phyloP scores from a whole-genome alignment of 2,329 filamentous ascomycete genomes.

The Pleomassaria siparia region DNA sequence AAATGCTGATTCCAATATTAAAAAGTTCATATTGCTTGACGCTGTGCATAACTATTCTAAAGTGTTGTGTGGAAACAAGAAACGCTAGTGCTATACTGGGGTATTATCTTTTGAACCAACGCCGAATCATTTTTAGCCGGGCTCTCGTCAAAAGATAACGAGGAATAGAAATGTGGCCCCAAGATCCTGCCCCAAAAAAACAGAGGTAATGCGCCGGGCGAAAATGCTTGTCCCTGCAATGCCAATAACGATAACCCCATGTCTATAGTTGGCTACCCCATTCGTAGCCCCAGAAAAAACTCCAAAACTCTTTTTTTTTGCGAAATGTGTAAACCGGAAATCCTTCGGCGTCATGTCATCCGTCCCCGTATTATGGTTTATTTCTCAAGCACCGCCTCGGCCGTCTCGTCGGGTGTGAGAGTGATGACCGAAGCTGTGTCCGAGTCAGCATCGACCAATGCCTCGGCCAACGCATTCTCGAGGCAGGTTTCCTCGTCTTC shows the following conservation, averaged over 20 bases:
- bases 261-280: conserved; percentile 13
- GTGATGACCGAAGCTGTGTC: conserved; percentile 38
- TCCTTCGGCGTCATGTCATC: conserved; percentile 15
- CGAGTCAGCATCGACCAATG: conserved; percentile 21
- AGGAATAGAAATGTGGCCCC: conserved; percentile 8
- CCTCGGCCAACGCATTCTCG: conserved; percentile 14
- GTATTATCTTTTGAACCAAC: conserved; percentile 21
- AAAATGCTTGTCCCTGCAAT: conserved; percentile 14
- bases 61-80: neutral
- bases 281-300: conserved; percentile 12
- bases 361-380: conserved; percentile 13
- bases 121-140: conserved; percentile 12
- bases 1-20: conserved; percentile 8
- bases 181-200: conserved; percentile 11
- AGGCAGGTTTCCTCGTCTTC: conserved; percentile 37
- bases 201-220: conserved; percentile 15
- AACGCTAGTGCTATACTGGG: conserved; percentile 6
- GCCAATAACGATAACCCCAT: conserved; percentile 6
- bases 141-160: conserved; percentile 11
- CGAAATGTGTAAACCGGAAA: conserved; percentile 8
- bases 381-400: conserved; percentile 33
- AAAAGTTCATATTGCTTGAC: conserved; percentile 19
- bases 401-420: conserved; percentile 32
- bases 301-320: conserved; percentile 8
- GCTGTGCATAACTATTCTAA: conserved; percentile 17